Evolutionary conservation across 768 basidiomycete genomes (phyloP).

Genomic region (Chalciporus pseudorubinellus): DNA sequence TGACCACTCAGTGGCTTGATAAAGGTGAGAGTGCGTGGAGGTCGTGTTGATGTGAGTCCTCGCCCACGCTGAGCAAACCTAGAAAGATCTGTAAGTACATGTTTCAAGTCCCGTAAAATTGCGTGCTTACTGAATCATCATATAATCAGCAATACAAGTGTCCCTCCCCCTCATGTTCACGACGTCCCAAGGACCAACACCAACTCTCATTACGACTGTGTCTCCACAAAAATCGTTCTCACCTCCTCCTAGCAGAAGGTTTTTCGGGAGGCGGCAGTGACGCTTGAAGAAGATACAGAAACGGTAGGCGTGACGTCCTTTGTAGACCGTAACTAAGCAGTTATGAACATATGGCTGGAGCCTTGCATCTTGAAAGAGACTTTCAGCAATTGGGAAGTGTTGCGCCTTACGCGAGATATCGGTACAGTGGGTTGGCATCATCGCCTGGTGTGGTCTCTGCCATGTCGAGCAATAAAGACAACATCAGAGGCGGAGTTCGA

Average conservation of each 20-base stretch:
- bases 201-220: constrained; percentile 1
- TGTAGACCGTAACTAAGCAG: not conserved
- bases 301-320: not conserved
- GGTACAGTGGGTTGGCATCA: not conserved
- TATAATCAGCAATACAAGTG: constrained; percentile 1
- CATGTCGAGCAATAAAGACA: not conserved
- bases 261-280: constrained; percentile 1
- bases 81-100: too few relatives aligned
- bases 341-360: constrained; percentile 9
- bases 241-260: not conserved
- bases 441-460: not conserved
- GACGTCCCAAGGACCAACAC: not conserved
- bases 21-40: not conserved
- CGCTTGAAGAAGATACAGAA: constrained; percentile 11
- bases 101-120: not conserved
- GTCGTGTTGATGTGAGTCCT: not conserved
- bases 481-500: not conserved
- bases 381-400: constrained; percentile 2
- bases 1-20: not conserved
- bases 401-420: not conserved
- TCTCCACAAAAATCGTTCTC: not conserved
- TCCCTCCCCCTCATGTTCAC: constrained; percentile 8
- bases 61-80: not conserved
- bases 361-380: not conserved
- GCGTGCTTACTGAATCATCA: constrained; percentile 2